Evolutionary conservation across 768 basidiomycete genomes (phyloP).

Genomic region (Russula sp.): DNA sequence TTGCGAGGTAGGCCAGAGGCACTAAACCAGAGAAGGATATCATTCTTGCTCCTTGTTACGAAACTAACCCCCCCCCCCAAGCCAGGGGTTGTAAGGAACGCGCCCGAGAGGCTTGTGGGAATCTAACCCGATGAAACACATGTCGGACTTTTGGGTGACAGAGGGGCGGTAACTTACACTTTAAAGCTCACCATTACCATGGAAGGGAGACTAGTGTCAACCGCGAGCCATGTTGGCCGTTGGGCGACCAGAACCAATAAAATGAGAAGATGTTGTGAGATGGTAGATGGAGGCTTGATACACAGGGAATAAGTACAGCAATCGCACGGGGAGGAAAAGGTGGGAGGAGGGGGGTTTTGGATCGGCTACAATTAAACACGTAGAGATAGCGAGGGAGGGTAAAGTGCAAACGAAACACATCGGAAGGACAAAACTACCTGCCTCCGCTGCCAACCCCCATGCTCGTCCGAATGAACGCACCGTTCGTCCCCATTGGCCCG

Average conservation of each 20-base stretch:
- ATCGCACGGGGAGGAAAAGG: slow-evolving; percentile 18
- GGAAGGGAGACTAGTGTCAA: background rate
- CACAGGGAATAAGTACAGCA: slow-evolving; percentile 33
- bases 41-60: background rate
- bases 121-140: background rate
- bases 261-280: slow-evolving; percentile 9
- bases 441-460: slow-evolving; percentile 23
- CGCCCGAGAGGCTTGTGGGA: slow-evolving; percentile 1
- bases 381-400: background rate
- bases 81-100: slow-evolving; percentile 4
- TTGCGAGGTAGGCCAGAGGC: background rate
- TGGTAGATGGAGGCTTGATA: slow-evolving; percentile 23
- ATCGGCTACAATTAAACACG: slow-evolving; percentile 20
- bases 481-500: slow-evolving; percentile 24
- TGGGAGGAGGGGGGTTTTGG: slow-evolving; percentile 11
- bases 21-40: background rate
- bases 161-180: slow-evolving; percentile 1
- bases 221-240: background rate
- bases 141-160: background rate
- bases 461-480: slow-evolving; percentile 21
- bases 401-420: slow-evolving; percentile 20
- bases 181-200: slow-evolving; percentile 5
- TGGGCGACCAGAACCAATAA: slow-evolving; percentile 3
- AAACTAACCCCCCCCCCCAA: background rate
- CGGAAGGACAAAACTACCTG: slow-evolving; percentile 11